Evolutionary conservation across 805 yeast genomes (phyloP).

Genomic region (Hyphopichia homilentoma): DNA sequence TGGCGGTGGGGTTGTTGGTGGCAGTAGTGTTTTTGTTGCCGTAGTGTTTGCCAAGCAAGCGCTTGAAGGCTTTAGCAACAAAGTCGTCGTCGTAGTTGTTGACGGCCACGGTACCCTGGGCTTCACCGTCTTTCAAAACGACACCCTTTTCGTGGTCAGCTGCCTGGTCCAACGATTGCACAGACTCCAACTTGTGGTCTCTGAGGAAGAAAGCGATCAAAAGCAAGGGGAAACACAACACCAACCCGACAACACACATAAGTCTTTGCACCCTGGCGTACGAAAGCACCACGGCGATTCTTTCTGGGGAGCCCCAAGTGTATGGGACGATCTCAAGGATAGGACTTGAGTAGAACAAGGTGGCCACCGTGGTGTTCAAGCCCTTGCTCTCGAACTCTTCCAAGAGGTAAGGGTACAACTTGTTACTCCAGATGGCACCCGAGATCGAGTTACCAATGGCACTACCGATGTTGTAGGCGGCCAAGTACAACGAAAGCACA

Average conservation of each 20-base stretch:
- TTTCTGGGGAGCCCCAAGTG: slow-evolving; percentile 58
- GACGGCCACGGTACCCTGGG: slow-evolving; percentile 11
- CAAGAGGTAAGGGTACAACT: slow-evolving; percentile 43
- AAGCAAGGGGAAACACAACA: slow-evolving; percentile 15
- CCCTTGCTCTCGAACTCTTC: slow-evolving; percentile 19
- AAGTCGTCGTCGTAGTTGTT: slow-evolving; percentile 23
- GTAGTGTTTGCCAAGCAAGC: too few species aligned
- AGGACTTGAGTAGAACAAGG: slow-evolving; percentile 49
- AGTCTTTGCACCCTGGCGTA: slow-evolving; percentile 55
- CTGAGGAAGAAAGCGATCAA: slow-evolving; percentile 43
- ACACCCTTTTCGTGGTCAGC: slow-evolving; percentile 8
- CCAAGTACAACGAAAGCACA: slow-evolving; percentile 52
- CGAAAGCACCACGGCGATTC: slow-evolving; percentile 51
- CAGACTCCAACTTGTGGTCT: slow-evolving; percentile 38
- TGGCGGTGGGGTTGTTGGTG: too few species aligned
- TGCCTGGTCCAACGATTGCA: slow-evolving; percentile 9
- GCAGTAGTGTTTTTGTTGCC: too few species aligned
- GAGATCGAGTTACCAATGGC: slow-evolving; percentile 62
- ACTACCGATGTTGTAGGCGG: slow-evolving; percentile 59
- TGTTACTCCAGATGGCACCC: slow-evolving; percentile 70
- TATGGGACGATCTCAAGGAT: slow-evolving; percentile 41
- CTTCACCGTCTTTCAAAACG: slow-evolving; percentile 9
- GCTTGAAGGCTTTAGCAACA: too few species aligned
- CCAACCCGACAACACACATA: slow-evolving; percentile 46
- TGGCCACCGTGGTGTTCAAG: slow-evolving; percentile 35